Evolutionary conservation across 352 stramenopile species (phyloP), one percentile per base, ranked within the genome.

Genomic region (Nothophytophthora sp.): DNA sequence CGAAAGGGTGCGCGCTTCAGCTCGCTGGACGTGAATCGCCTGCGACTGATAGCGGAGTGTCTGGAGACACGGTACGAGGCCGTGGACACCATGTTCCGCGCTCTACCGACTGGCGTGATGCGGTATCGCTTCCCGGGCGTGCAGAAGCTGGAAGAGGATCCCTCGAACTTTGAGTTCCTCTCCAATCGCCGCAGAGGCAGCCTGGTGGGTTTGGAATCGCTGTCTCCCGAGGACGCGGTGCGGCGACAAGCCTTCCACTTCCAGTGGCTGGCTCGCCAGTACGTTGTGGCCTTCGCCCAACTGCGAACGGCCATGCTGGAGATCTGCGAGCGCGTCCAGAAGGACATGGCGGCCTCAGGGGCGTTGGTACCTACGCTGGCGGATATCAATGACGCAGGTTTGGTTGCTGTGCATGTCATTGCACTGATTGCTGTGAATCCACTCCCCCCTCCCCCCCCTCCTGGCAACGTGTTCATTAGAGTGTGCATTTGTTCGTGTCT

Each of bases 1-100:
- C 67, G 81, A 5, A 90, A 90, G 55, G 85, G 85, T 25, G 89
- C 87, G 18, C 80, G 85, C 16, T 95, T 92, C 55, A 83, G 70
- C 30, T 91, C 80, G 20, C 46, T 60, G 18, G 74, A 95, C 45
- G 90, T 95, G 34, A 78, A 80, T 18, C 46, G 59, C 13, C 42
- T 95, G 13, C 67, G 66, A 9, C 32, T 60, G 18, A 70, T 81
- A 37, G 73, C 78, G 2, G 72, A 86, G 39, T 52, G 73, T 18
- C 55, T 92, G 32, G 61, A 64, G n/a, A 27, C 50, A 1, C 62
- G 74, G 27, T 95, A 87, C 57, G 63, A 82, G 22, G 46, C 52
- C 0, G 46, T 92, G 19, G 68, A 95, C 44, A 38, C 62, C 5
- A 59, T 58, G 0, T 95, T 95, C 45, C 68, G 68, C 9, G 46